A percentile compares a stretch with the other conserved stretches of the same genome.
Conservation (phyloP, 177 flowering plant species). For the Tripterygium wilfordii region DNA sequence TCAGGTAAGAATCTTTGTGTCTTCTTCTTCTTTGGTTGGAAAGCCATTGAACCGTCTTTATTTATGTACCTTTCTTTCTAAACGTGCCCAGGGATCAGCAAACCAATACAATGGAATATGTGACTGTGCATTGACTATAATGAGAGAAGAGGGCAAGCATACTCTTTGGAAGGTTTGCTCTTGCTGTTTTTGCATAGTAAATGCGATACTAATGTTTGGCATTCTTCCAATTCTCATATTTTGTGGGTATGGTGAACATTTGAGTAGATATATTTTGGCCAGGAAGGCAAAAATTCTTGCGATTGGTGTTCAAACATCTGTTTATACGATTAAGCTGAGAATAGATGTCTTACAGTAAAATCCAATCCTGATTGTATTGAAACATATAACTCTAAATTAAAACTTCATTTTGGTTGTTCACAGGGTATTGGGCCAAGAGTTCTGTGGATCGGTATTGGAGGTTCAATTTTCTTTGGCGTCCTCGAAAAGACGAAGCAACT, state of each 20-base stretch:
- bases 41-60: neutral
- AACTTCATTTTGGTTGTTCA: neutral
- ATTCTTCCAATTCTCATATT: neutral
- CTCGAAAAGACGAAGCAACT: constrained; percentile 69
- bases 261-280: too few species aligned
- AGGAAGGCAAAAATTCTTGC: too few species aligned
- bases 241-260: too few species aligned
- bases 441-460: constrained; percentile 91
- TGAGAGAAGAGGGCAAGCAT: constrained; percentile 75
- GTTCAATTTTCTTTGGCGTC: constrained; percentile 88
- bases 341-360: too few species aligned
- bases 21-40: neutral
- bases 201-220: neutral
- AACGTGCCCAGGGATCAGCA: constrained; percentile 54
- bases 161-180: constrained; percentile 75
- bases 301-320: too few species aligned
- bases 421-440: constrained; percentile 95
- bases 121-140: constrained; percentile 70
- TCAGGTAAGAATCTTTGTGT: constrained; percentile 44
- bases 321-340: too few species aligned
- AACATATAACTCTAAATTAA: neutral
- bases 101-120: constrained; percentile 74
- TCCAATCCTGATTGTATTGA: too few species aligned
- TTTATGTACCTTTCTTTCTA: neutral
- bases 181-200: neutral